A percentile compares a stretch with the other conserved stretches of the same genome.
Evolutionary conservation across 805 yeast genomes (phyloP).

Genomic region (Metschnikowia arizonensis): DNA sequence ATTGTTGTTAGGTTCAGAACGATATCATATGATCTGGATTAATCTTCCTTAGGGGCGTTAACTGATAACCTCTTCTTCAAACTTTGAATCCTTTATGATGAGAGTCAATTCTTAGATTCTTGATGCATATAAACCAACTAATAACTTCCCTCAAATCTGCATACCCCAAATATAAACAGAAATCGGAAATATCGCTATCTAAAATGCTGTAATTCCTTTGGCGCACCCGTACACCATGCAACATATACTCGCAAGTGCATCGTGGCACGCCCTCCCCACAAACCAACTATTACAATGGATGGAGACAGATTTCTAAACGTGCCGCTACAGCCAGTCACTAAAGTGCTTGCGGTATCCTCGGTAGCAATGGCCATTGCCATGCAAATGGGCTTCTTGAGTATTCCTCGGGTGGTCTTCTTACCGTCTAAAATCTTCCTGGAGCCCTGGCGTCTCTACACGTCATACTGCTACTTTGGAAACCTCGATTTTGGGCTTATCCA

Average conservation of each 20-base stretch:
- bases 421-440: constrained; percentile 29
- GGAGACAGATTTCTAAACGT: constrained; percentile 8
- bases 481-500: constrained; percentile 23
- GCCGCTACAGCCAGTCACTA: constrained; percentile 19
- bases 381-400: constrained; percentile 19
- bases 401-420: constrained; percentile 20
- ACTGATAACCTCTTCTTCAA: too few relatives aligned
- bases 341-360: constrained; percentile 28
- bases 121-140: too few relatives aligned
- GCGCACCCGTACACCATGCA: constrained; percentile 1
- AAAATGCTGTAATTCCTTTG: too few relatives aligned
- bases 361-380: constrained; percentile 20
- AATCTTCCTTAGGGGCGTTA: too few relatives aligned
- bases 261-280: constrained; percentile 1
- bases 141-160: too few relatives aligned
- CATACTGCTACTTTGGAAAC: constrained; percentile 32
- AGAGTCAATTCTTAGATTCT: too few relatives aligned
- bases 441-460: constrained; percentile 36
- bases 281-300: constrained; percentile 8
- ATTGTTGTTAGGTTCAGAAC: too few relatives aligned
- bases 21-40: too few relatives aligned
- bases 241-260: background rate
- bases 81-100: too few relatives aligned
- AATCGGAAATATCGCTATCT: too few relatives aligned
- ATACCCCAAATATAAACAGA: too few relatives aligned